A percentile compares a stretch with the other conserved stretches of the same genome.
These are phyloP conservation scores for Lentinus brumalis DNA, from an alignment of 768 basidiomycete species.

Conservation along the genomic window DNA sequence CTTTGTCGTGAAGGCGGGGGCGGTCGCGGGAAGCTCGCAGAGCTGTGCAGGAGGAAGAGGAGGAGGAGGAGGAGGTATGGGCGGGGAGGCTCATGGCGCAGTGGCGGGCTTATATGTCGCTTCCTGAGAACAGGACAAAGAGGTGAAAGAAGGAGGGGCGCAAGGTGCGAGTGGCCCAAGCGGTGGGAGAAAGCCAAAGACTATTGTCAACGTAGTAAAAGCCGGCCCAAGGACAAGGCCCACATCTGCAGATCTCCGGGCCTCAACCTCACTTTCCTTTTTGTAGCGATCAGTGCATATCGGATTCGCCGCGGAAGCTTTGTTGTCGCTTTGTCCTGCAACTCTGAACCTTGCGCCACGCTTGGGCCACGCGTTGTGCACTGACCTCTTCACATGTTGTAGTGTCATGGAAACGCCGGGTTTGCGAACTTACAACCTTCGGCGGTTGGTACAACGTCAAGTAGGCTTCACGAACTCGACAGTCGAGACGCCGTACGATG, in stretches of 20 bases:
- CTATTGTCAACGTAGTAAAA: constrained; percentile 16
- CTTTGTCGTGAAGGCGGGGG: neutral
- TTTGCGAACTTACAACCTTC: no score
- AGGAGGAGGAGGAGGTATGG: constrained; percentile 1
- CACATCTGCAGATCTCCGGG: constrained; percentile 17
- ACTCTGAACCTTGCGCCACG: constrained; percentile 1
- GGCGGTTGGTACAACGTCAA: no score
- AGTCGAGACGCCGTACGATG: no score
- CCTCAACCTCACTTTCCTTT: constrained; percentile 14
- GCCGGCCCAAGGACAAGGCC: constrained; percentile 17
- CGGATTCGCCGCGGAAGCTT: constrained; percentile 6
- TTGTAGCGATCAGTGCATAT: constrained; percentile 6
- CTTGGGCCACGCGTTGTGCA: neutral
- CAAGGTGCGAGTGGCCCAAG: constrained; percentile 17
- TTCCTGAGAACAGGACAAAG: constrained; percentile 12
- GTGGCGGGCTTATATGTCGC: constrained; percentile 10
- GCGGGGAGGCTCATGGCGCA: constrained; percentile 2
- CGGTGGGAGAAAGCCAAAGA: constrained; percentile 8
- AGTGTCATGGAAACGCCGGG: no score
- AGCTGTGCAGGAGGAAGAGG: constrained; percentile 6
- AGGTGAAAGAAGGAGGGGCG: constrained; percentile 7
- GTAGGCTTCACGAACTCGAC: no score
- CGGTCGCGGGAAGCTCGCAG: neutral
- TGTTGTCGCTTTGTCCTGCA: constrained; percentile 7
- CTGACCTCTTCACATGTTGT: no score